Conservation (phyloP, 805 yeast genomes). For the Metschnikowia borealis region DNA sequence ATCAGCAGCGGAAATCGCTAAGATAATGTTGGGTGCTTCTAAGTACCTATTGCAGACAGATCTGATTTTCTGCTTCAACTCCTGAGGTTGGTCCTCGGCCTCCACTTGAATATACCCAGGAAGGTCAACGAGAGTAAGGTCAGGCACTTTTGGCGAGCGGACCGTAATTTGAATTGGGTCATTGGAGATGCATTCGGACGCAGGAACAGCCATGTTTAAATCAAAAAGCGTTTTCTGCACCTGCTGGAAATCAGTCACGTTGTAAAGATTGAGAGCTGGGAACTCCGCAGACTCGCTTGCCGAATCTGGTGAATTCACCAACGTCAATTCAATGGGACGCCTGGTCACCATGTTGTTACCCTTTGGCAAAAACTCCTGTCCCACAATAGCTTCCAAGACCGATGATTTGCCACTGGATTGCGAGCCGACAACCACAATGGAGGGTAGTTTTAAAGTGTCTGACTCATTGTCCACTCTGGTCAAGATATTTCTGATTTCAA, state of each 20-base stretch:
- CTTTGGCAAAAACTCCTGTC: constrained; percentile 96
- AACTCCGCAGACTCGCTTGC: constrained; percentile 90
- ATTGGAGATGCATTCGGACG: constrained; percentile 76
- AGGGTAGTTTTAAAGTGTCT: constrained; percentile 78
- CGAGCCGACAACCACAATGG: constrained; percentile 95
- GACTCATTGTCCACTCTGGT: constrained; percentile 64
- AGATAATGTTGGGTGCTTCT: constrained; percentile 86
- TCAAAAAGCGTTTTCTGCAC: constrained; percentile 87
- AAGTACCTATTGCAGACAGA: constrained; percentile 80
- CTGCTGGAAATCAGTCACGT: constrained; percentile 80
- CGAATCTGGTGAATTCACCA: constrained; percentile 76
- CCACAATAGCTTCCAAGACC: constrained; percentile 92
- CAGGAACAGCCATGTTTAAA: constrained; percentile 88
- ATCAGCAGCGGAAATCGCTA: constrained; percentile 96
- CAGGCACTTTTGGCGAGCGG: constrained; percentile 84
- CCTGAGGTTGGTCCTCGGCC: constrained; percentile 92
- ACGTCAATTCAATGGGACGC: constrained; percentile 92
- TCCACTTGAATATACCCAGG: constrained; percentile 98
- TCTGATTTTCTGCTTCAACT: constrained; percentile 73
- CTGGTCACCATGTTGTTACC: constrained; percentile 98
- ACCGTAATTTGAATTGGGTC: constrained; percentile 94
- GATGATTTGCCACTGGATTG: constrained; percentile 97
- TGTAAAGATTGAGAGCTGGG: constrained; percentile 80
- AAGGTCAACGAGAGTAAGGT: constrained; percentile 86
- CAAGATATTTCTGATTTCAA: constrained; percentile 81